These are phyloP conservation scores for Calonectria hongkongensis DNA, from an alignment of 2,329 filamentous ascomycete species.

Conservation along the genomic window DNA sequence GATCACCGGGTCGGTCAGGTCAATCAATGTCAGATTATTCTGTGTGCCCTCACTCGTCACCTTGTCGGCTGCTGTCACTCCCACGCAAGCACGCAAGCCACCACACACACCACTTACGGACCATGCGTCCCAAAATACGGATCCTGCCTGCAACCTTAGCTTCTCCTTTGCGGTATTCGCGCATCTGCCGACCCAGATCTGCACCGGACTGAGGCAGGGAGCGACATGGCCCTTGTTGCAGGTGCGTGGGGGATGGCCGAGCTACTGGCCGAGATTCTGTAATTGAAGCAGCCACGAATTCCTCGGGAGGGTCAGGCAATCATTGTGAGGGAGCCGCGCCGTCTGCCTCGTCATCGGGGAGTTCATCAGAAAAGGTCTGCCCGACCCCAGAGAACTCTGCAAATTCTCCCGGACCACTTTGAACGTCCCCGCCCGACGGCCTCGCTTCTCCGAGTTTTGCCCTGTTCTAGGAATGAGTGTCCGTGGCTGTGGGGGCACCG, in stretches of 20 bases:
- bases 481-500: conserved; percentile 25
- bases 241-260: conserved; percentile 44
- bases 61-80: conserved; percentile 29
- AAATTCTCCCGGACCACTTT: conserved; percentile 15
- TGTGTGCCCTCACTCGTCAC: conserved; percentile 20
- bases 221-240: conserved; percentile 50
- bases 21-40: conserved; percentile 33
- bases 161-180: conserved; percentile 37
- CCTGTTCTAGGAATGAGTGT: conserved; percentile 24
- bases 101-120: conserved; percentile 35
- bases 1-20: conserved; percentile 10
- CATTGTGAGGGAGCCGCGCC: conserved; percentile 17
- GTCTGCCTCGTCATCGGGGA: conserved; percentile 33
- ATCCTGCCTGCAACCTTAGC: conserved; percentile 29
- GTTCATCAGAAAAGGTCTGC: conserved; percentile 32
- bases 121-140: conserved; percentile 31
- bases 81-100: conserved; percentile 28
- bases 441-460: conserved; percentile 27
- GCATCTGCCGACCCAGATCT: conserved; percentile 52
- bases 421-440: conserved; percentile 23
- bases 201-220: conserved; percentile 41
- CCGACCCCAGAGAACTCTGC: conserved; percentile 14
- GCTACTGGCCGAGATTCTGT: conserved; percentile 38
- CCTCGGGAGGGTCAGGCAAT: conserved; percentile 21
- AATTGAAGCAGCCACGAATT: conserved; percentile 42